These are phyloP conservation scores for Trypanosoma platydactyli DNA, from an alignment of 208 protist species.

Conservation along the genomic window DNA sequence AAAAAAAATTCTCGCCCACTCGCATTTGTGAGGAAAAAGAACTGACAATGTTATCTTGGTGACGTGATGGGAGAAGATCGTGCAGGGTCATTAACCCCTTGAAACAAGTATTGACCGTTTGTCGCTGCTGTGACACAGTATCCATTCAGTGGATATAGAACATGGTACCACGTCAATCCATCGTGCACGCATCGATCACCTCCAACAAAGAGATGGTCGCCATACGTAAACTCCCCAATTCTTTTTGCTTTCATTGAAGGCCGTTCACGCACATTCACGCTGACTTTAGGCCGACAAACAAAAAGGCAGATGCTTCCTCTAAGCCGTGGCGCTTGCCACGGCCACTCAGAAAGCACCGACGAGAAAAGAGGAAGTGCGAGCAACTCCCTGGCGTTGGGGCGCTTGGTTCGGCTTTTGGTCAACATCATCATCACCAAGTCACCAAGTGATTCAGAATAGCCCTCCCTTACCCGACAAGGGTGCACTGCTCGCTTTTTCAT, in stretches of 20 bases:
- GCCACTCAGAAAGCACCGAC: conserved; percentile 30
- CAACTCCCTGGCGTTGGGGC: conserved; percentile 45
- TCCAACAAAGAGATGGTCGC: conserved; percentile 31
- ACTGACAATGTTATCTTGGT: background rate
- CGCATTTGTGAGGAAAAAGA: conserved; percentile 10
- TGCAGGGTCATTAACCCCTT: conserved; percentile 36
- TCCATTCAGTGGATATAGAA: conserved; percentile 47
- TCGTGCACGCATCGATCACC: conserved; percentile 13
- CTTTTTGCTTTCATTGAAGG: conserved; percentile 28
- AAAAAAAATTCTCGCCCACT: conserved; percentile 7
- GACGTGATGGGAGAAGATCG: conserved; percentile 24
- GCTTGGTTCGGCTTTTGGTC: conserved; percentile 41
- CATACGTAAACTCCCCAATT: conserved; percentile 26
- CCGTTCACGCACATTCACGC: conserved; percentile 31
- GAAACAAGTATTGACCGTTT: conserved; percentile 32
- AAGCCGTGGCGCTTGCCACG: conserved; percentile 33
- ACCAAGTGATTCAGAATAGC: conserved; percentile 48
- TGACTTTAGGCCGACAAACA: conserved; percentile 24
- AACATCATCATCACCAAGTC: conserved; percentile 71
- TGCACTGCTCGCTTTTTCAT: conserved; percentile 32
- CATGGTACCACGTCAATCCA: conserved; percentile 35
- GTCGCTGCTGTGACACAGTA: conserved; percentile 31
- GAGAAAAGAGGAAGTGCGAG: conserved; percentile 45
- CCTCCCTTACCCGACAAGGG: conserved; percentile 24
- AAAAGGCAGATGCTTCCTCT: conserved; percentile 38